Evolutionary conservation across 2,329 filamentous ascomycete genomes (phyloP), one percentile per base, ranked within the genome.

Genomic region (Lachnellula willkommii): DNA sequence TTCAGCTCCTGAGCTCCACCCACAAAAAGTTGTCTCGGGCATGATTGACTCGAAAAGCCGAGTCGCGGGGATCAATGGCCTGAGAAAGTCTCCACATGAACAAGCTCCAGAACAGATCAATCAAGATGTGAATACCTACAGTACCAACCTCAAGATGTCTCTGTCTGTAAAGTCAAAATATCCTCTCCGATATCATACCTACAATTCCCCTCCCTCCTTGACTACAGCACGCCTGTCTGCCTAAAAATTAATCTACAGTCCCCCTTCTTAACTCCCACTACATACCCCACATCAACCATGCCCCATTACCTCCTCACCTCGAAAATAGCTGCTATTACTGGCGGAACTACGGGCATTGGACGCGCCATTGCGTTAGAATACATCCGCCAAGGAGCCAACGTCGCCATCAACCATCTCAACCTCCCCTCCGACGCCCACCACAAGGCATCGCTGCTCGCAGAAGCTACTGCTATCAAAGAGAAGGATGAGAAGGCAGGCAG

Each of bases 251-350:
- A 12, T 42, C 39, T 15, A 40, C 37, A 40, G 12, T 40, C 37
- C 15, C 12, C 20, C 14, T 15, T n/a, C 35, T 24, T 20, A 26
- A 24, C 50, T 8, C 43, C 52, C 42, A 56, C 32, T 49, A 15
- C 43, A 28, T 48, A 36, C 48, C 42, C 35, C 32, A 28, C 7
- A 36, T 2, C 53, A 35, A 55, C 42, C n/a, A 66, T 66, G 65
- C 58, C 65, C 11, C 56, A 59, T 56, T 59, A 60, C 62, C 79
- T 94, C 63, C 83, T 95, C 55, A 69, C 74, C 53, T 83, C 82
- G 71, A 95, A 95, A 73, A 87, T 85, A 12, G 89, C 89, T 72
- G 88, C 90, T 69, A 90, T 96, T 66, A 95, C 90, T 5, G 90
- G 91, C 61, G 90, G 89, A 55, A 87, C 87, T 3, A 95, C 90